phyloP scores from a whole-genome alignment of 2,329 filamentous ascomycete genomes.

The Xylogone sp. region DNA sequence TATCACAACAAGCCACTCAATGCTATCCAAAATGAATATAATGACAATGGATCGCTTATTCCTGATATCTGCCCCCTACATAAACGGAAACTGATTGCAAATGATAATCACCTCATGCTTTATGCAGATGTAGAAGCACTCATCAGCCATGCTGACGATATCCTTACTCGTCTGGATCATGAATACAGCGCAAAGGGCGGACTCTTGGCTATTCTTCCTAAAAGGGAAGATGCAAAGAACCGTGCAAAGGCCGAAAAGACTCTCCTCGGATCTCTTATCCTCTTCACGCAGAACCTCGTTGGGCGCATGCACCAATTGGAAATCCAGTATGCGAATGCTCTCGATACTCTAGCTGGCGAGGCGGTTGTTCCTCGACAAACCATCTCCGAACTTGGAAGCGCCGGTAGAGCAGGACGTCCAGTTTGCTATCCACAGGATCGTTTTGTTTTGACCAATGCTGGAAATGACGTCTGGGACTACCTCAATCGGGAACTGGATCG shows the following conservation, averaged over 20 bases:
- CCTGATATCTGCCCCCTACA: conserved; percentile 23
- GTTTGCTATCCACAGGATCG: conserved; percentile 52
- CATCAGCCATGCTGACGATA: conserved; percentile 54
- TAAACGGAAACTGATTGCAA: conserved; percentile 1
- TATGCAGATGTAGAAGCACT: conserved; percentile 32
- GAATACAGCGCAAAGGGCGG: conserved; percentile 54
- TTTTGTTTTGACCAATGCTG: conserved; percentile 51
- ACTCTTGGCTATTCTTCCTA: conserved; percentile 50
- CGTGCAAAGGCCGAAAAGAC: conserved; percentile 43
- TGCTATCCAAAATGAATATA: conserved; percentile 15
- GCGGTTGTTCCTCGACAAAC: conserved; percentile 48
- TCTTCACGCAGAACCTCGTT: conserved; percentile 49
- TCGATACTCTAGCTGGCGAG: conserved; percentile 47
- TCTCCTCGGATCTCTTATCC: conserved; percentile 54
- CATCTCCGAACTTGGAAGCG: conserved; percentile 48
- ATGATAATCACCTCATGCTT: conserved; percentile 10
- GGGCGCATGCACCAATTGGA: conserved; percentile 55
- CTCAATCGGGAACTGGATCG: conserved; percentile 45
- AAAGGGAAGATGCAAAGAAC: conserved; percentile 32
- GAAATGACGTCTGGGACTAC: conserved; percentile 44
- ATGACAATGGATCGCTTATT: background rate
- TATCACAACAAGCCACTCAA: conserved; percentile 24
- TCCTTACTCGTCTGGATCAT: conserved; percentile 57
- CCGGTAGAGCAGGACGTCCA: conserved; percentile 42
- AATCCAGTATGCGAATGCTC: conserved; percentile 44